A percentile compares a stretch with the other conserved stretches of the same genome.
Conservation (phyloP, 441 rosid genomes). For the Geranium incanum region DNA sequence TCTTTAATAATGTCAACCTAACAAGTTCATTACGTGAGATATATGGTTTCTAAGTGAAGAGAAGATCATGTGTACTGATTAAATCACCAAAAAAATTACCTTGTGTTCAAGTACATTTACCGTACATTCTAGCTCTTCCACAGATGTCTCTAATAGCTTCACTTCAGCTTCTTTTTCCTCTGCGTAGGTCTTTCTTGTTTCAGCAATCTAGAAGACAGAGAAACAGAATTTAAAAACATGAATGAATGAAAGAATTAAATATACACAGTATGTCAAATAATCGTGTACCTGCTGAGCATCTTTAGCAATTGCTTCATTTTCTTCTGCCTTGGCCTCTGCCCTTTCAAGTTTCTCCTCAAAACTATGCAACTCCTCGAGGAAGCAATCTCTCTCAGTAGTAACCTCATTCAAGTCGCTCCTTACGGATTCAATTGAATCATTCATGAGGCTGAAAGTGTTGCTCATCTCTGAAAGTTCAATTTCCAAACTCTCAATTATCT, state of each 20-base stretch:
- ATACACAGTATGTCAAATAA: constrained; percentile 13
- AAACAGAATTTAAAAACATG: constrained; percentile 18
- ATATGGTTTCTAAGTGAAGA: background rate
- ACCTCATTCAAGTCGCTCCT: constrained; percentile 44
- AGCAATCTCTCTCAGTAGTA: constrained; percentile 53
- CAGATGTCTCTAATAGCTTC: constrained; percentile 79
- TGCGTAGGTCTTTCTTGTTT: constrained; percentile 58
- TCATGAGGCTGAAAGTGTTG: constrained; percentile 54
- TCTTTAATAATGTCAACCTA: constrained; percentile 84
- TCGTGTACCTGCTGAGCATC: constrained; percentile 65
- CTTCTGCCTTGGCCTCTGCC: constrained; percentile 42
- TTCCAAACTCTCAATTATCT: constrained; percentile 64
- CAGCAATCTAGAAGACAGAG: constrained; percentile 50
- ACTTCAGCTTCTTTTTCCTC: constrained; percentile 91
- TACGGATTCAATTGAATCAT: constrained; percentile 49
- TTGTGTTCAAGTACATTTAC: constrained; percentile 75
- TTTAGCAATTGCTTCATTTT: constrained; percentile 52
- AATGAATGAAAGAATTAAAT: constrained; percentile 12
- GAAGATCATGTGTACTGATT: constrained; percentile 13
- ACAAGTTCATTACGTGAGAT: constrained; percentile 29
- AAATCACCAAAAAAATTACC: constrained; percentile 37
- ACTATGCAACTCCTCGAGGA: constrained; percentile 47
- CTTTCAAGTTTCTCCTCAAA: constrained; percentile 56
- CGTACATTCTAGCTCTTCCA: constrained; percentile 90
- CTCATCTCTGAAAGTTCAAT: constrained; percentile 59